Evolutionary conservation across 2,329 filamentous ascomycete species (phyloP), one percentile per base, ranked within the genome.

Genomic region (Endocalyx cinctus): DNA sequence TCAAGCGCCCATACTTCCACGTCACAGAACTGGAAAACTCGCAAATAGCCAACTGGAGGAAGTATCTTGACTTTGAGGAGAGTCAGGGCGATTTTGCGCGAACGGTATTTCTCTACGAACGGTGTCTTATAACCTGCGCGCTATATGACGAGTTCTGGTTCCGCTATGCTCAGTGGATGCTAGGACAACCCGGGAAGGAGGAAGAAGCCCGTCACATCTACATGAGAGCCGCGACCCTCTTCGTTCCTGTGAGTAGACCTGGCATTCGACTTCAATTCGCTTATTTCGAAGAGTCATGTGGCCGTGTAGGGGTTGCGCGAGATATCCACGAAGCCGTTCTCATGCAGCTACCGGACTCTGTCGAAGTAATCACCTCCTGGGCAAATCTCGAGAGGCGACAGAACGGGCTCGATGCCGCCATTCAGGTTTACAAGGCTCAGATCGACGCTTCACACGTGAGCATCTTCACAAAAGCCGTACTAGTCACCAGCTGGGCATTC

Each of bases 141-240:
- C 84, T 94, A 47, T 96, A 98, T 55, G 90, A 97, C 31, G 90
- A 97, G 55, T 94, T 97, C 60, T 98, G 92, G 92, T 79, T 94
- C 51, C 84, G 92, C n/a, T 98, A 95, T 60, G 87, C 84, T 12
- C 74, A 90, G 25, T 98, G 92, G 92, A 94, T 96, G 85, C 72
- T 76, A 38, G 79, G 79, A 0, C 86, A 94, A 54, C 64, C 77
- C 2, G 79, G 72, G 47, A 95, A 94, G 58, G 80, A 88, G 28
- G 87, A 96, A 56, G 89, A 96, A 54, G 82, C 90, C 5, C 83
- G 92, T 37, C 89, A 87, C 59, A 92, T 97, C 43, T 97, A 94
- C 55, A 80, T 90, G 57, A 80, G 88, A 36, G 92, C 90, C 8
- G 82, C 84, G 45, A 88, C 79, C 31, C 64, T 94, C 33, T 96